Percentiles rank a stretch among this genome's conserved stretches.
Conservation (phyloP, 768 basidiomycete genomes). For the Phlebiopsis flavidoalba region DNA sequence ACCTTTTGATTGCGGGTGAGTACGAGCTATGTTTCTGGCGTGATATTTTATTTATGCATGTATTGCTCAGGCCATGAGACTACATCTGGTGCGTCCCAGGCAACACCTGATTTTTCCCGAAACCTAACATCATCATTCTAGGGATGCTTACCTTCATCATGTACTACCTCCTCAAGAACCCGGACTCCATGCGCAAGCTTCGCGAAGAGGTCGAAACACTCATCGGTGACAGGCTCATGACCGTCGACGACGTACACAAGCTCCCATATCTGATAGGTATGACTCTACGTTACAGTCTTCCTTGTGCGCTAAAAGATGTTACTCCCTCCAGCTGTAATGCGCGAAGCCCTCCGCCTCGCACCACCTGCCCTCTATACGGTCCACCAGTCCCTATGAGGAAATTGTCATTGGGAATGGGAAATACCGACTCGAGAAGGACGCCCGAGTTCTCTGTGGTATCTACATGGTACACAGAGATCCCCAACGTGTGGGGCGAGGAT, state of each 20-base stretch:
- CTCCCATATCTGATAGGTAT: slow-evolving; percentile 38
- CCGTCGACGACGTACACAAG: slow-evolving; percentile 37
- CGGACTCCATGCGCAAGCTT: slow-evolving; percentile 37
- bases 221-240: slow-evolving; percentile 33
- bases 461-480: slow-evolving; percentile 34
- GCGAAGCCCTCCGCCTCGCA: slow-evolving; percentile 31
- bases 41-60: neutral
- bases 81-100: slow-evolving; percentile 24
- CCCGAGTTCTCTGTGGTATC: slow-evolving; percentile 23
- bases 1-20: slow-evolving; percentile 47
- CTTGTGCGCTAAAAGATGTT: neutral
- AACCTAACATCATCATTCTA: neutral
- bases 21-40: neutral
- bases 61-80: slow-evolving; percentile 30
- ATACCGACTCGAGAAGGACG: slow-evolving; percentile 32
- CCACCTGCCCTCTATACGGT: slow-evolving; percentile 34
- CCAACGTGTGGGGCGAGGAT: slow-evolving; percentile 43
- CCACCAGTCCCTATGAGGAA: slow-evolving; percentile 30
- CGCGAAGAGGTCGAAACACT: slow-evolving; percentile 44
- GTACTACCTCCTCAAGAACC: slow-evolving; percentile 42
- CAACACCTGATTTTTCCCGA: neutral
- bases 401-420: slow-evolving; percentile 33
- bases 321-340: slow-evolving; percentile 28
- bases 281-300: neutral
- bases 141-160: slow-evolving; percentile 37